Evolutionary conservation across 2,329 filamentous ascomycete species (phyloP).

Genomic region (Calonectria montana): DNA sequence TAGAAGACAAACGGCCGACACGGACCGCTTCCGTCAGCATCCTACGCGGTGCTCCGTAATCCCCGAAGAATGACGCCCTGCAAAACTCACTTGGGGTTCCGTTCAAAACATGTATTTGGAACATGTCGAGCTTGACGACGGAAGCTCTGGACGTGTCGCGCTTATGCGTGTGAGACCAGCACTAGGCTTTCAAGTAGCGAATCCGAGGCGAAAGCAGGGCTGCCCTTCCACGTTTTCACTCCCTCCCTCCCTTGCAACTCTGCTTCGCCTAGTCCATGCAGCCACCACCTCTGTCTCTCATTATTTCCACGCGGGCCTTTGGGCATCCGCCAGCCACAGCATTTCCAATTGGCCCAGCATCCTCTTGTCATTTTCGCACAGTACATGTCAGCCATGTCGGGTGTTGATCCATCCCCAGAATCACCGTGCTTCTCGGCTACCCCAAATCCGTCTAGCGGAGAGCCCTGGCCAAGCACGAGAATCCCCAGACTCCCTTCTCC

Average conservation of each 20-base stretch:
- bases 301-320: conserved; percentile 26
- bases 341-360: conserved; percentile 28
- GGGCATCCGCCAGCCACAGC: conserved; percentile 21
- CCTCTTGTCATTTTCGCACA: conserved; percentile 31
- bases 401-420: conserved; percentile 26
- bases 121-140: conserved; percentile 6
- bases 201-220: conserved; percentile 24
- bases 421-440: conserved; percentile 39
- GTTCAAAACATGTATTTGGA: not conserved
- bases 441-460: conserved; percentile 42
- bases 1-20: not conserved
- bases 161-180: conserved; percentile 25
- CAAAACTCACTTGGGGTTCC: not conserved
- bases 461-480: conserved; percentile 31
- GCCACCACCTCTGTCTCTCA: conserved; percentile 27
- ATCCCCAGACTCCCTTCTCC: conserved; percentile 33
- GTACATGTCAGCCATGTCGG: conserved; percentile 28
- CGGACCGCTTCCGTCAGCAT: conserved; percentile 24
- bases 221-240: conserved; percentile 42
- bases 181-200: conserved; percentile 18
- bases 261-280: conserved; percentile 36
- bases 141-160: conserved; percentile 14
- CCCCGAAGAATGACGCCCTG: not conserved
- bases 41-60: conserved; percentile 8
- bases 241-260: conserved; percentile 35